Evolutionary conservation across 2,329 filamentous ascomycete genomes (phyloP).

Genomic region (Hymenoscyphus salicellus): DNA sequence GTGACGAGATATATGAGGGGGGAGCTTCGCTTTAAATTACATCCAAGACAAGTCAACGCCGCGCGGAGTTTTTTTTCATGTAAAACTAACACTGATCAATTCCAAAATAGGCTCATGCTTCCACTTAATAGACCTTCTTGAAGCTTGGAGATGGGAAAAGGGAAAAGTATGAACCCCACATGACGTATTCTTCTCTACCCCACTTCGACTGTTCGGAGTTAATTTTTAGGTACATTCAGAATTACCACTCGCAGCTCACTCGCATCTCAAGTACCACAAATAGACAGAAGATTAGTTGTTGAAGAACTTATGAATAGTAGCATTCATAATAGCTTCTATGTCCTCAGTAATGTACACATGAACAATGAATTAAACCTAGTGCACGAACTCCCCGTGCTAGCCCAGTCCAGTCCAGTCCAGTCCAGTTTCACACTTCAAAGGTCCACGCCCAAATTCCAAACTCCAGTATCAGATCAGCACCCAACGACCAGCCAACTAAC

Average conservation of each 20-base stretch:
- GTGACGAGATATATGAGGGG: neutral
- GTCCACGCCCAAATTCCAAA: neutral
- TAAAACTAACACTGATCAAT: neutral
- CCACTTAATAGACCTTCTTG: neutral
- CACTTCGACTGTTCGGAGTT: neutral
- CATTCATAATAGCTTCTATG: conserved; percentile 10
- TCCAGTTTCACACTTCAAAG: conserved; percentile 17
- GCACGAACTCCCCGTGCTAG: conserved; percentile 7
- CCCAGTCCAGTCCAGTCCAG: conserved; percentile 16
- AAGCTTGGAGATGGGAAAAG: too few relatives aligned
- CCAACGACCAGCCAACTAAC: conserved; percentile 20
- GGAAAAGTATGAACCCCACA: neutral
- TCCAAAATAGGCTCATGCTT: neutral
- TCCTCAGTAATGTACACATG: conserved; percentile 16
- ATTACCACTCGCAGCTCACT: neutral
- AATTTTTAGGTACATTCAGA: neutral
- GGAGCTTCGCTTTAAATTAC: neutral
- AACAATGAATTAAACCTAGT: conserved; percentile 5
- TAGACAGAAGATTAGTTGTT: neutral
- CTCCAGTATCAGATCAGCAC: conserved; percentile 7
- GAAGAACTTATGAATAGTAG: conserved; percentile 3
- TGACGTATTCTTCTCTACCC: neutral
- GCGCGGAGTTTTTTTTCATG: too few relatives aligned
- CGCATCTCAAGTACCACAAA: neutral
- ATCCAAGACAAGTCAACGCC: neutral